Evolutionary conservation across 306 rosid species (phyloP).

Genomic region (Delonix regia): DNA sequence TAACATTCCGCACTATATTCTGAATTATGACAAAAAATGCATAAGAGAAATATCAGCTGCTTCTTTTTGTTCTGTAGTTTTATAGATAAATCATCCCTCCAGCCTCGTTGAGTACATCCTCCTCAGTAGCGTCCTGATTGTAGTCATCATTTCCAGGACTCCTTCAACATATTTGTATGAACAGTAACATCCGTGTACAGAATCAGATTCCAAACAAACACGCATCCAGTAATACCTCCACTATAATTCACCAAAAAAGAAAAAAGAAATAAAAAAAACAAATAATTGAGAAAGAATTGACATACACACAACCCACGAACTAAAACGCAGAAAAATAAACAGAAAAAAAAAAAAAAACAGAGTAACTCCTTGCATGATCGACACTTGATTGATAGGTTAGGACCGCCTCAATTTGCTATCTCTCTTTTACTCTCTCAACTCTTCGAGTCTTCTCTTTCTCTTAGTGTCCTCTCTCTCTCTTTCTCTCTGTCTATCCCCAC

Average conservation of each 20-base stretch:
- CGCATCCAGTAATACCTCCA: background rate
- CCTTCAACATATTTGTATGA: slow-evolving; percentile 1
- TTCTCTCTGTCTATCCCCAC: slow-evolving; percentile 61
- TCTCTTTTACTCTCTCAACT: slow-evolving; percentile 22
- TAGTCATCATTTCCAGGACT: background rate
- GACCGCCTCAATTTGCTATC: slow-evolving; percentile 10
- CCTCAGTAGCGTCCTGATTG: background rate
- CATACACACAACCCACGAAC: background rate
- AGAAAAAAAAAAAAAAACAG: background rate
- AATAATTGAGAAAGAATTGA: background rate
- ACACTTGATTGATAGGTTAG: background rate
- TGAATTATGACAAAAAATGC: background rate
- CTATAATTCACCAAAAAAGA: background rate
- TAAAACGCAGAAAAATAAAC: background rate
- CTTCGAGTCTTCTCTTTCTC: slow-evolving; percentile 7
- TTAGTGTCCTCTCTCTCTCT: background rate
- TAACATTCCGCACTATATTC: background rate
- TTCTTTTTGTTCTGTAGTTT: background rate
- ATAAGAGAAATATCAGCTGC: background rate
- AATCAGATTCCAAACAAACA: background rate
- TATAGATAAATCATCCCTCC: background rate
- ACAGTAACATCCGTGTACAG: background rate
- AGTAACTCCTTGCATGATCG: background rate
- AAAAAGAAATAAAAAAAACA: background rate
- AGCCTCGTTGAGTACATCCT: background rate